These are phyloP conservation scores for Cystobasidiopsis lactophilus DNA, from an alignment of 768 basidiomycete genomes.

Conservation along the genomic window DNA sequence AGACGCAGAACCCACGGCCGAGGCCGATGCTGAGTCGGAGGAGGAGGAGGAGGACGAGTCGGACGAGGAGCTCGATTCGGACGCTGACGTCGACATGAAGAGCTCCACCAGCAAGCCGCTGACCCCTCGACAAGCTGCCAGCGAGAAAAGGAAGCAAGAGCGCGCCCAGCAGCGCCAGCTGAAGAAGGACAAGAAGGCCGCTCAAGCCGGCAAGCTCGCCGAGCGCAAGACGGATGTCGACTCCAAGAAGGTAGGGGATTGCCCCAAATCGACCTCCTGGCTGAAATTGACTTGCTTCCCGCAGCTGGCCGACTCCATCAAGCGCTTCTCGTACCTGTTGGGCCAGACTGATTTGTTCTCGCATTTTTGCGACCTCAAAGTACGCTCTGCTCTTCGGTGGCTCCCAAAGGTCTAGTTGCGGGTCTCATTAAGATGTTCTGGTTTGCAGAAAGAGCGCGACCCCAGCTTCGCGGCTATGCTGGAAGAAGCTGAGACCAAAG, in stretches of 20 bases:
- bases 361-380: conserved; percentile 94
- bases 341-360: conserved; percentile 96
- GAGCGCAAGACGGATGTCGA: conserved; percentile 6
- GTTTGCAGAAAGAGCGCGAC: conserved; percentile 52
- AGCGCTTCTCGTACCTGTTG: conserved; percentile 88
- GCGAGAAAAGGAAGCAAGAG: conserved; percentile 39
- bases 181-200: conserved; percentile 3
- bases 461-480: conserved; percentile 79
- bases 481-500: conserved; percentile 42
- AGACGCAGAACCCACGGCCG: not conserved
- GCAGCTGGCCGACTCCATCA: conserved; percentile 77
- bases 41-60: conserved; percentile 2
- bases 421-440: no score
- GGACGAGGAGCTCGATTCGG: not conserved
- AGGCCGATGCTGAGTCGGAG: conserved; percentile 4
- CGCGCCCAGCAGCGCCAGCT: conserved; percentile 6
- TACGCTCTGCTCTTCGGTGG: conserved; percentile 21
- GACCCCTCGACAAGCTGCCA: conserved; percentile 19
- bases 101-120: not conserved
- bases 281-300: not conserved
- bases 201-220: conserved; percentile 2
- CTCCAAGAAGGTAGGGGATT: conserved; percentile 1
- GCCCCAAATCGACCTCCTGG: not conserved
- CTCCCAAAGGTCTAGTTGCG: not conserved
- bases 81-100: not conserved